Conservation (phyloP, 768 basidiomycete species). For the Fomitopsis serialis region DNA sequence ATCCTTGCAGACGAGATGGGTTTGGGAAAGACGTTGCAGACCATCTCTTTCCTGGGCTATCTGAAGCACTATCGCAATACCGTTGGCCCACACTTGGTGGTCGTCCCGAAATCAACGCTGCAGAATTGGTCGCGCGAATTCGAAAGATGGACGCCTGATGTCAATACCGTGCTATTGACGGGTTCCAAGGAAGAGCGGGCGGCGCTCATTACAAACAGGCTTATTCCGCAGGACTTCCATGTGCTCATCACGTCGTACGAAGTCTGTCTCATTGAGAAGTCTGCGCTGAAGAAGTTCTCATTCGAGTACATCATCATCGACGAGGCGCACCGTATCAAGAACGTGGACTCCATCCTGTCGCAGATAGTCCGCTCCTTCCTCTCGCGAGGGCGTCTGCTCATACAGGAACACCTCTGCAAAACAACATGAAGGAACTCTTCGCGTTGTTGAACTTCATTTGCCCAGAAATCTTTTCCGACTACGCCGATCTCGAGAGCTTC, state of each 20-base stretch:
- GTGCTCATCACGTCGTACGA: constrained; percentile 96
- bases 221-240: constrained; percentile 87
- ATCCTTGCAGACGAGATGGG: constrained; percentile 99
- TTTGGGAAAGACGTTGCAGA: constrained; percentile 97
- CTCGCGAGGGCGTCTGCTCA: constrained; percentile 84
- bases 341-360: constrained; percentile 91
- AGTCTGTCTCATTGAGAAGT: constrained; percentile 92
- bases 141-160: constrained; percentile 83
- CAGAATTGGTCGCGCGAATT: constrained; percentile 98
- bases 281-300: constrained; percentile 87
- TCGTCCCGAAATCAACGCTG: constrained; percentile 97
- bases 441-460: constrained; percentile 92
- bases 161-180: constrained; percentile 75
- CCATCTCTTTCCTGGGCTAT: constrained; percentile 94
- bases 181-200: constrained; percentile 89
- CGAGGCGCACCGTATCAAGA: constrained; percentile 99
- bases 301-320: constrained; percentile 99
- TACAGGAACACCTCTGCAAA: constrained; percentile 98
- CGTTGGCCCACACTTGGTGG: constrained; percentile 85
- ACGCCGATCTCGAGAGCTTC: constrained; percentile 89
- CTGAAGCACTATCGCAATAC: constrained; percentile 79
- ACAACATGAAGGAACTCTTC: constrained; percentile 94
- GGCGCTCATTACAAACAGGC: constrained; percentile 68
- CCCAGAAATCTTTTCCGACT: constrained; percentile 91
- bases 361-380: constrained; percentile 92